Conservation (phyloP, 2,329 filamentous ascomycete genomes). For the Cladosporium oxysporum region DNA sequence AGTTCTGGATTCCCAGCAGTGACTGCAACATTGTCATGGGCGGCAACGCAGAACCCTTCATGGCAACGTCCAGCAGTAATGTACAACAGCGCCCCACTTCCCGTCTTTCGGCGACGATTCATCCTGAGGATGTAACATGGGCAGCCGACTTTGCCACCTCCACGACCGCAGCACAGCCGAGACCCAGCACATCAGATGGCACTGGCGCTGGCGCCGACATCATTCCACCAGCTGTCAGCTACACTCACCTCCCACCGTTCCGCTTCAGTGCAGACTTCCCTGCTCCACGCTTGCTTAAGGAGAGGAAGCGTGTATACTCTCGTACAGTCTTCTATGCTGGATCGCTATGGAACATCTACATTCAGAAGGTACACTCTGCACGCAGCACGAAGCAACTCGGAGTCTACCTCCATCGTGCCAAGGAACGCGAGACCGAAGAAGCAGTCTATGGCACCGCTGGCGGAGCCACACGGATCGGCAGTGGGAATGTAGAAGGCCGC, state of each 20-base stretch:
- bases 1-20: slow-evolving; percentile 59
- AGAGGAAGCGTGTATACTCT: slow-evolving; percentile 61
- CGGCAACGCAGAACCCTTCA: slow-evolving; percentile 54
- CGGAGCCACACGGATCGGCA: slow-evolving; percentile 23
- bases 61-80: slow-evolving; percentile 46
- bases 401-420: slow-evolving; percentile 61
- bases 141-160: slow-evolving; percentile 56
- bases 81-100: slow-evolving; percentile 48
- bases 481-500: slow-evolving; percentile 53
- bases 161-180: slow-evolving; percentile 41
- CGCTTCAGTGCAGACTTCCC: slow-evolving; percentile 61
- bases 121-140: slow-evolving; percentile 58
- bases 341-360: slow-evolving; percentile 63
- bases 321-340: slow-evolving; percentile 62
- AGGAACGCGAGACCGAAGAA: slow-evolving; percentile 55
- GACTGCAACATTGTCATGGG: slow-evolving; percentile 60
- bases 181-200: slow-evolving; percentile 33
- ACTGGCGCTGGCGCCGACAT: slow-evolving; percentile 20
- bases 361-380: slow-evolving; percentile 56
- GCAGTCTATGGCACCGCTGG: slow-evolving; percentile 38
- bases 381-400: slow-evolving; percentile 57
- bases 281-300: slow-evolving; percentile 57
- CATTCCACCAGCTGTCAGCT: slow-evolving; percentile 41
- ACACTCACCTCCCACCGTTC: slow-evolving; percentile 59
- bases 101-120: slow-evolving; percentile 53